phyloP scores from a whole-genome alignment of 306 rosid species.

The Urtica urens region DNA sequence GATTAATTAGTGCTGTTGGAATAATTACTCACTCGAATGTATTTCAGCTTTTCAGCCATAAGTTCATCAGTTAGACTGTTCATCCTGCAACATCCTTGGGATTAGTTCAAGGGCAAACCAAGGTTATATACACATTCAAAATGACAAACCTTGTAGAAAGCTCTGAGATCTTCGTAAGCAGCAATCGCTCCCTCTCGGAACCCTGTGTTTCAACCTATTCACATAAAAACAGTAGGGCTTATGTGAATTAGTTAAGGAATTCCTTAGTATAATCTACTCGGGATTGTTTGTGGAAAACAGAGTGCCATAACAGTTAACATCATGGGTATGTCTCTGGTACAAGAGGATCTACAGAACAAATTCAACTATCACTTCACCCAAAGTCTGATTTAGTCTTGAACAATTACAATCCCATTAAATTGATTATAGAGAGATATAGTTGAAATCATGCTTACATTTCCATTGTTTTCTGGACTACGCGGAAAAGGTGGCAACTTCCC shows the following conservation, averaged over 20 bases:
- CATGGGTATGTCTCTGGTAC: no score
- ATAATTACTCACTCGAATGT: conserved; percentile 50
- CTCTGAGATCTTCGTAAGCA: conserved; percentile 63
- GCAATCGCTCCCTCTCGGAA: conserved; percentile 67
- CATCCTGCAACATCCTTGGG: conserved; percentile 56
- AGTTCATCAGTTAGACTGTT: conserved; percentile 61
- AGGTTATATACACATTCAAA: no score
- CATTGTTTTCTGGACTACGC: conserved; percentile 72
- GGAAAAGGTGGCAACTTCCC: conserved; percentile 85
- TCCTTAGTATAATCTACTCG: background rate
- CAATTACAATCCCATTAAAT: background rate
- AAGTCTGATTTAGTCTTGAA: no score
- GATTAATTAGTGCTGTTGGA: background rate
- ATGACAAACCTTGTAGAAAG: conserved; percentile 69
- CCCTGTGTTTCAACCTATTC: conserved; percentile 53
- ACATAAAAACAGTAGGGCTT: conserved; percentile 1
- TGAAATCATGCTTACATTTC: conserved; percentile 81
- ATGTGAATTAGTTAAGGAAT: conserved; percentile 3
- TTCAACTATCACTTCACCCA: no score
- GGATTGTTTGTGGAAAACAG: conserved; percentile 3
- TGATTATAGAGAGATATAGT: no score
- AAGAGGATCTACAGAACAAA: no score
- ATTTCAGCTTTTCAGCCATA: conserved; percentile 65
- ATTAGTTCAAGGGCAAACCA: no score
- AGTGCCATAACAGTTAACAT: no score